Evolutionary conservation across 371 early-diverging fungal species (phyloP), one percentile per base, ranked within the genome.

Genomic region (Choanephora cucurbitarum): DNA sequence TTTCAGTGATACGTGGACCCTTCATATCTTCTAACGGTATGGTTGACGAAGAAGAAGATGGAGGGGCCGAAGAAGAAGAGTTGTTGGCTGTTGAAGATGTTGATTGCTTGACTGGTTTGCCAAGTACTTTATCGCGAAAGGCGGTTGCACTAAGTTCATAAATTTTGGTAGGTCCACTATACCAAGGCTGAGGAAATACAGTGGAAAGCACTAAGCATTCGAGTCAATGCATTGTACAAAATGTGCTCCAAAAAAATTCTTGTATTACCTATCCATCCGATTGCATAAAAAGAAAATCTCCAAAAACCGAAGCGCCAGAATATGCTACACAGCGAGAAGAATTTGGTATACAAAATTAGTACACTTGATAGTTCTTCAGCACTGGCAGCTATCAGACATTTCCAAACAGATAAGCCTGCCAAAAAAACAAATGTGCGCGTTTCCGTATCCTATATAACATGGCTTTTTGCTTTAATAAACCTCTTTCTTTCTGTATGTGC

Each of bases 291-390:
- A n/a, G 58, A 23, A 34, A 75, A 47, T 31, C 67, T 52, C 65
- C 67, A 73, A 19, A 68, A 57, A 14, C 71, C 66, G 24, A 47
- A 57, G 31, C 72, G 56, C 63, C 68, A 72, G 50, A 68, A 75
- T 31, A 84, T 39, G 68, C 73, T 55, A 54, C 80, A 72, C 21
- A 80, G 41, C 17, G 72, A 49, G 57, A 77, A 67, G 44, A 81
- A 70, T 52, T 84, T 84, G 54, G 75, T 65, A 45, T 84, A 84
- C 52, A 84, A 64, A 2, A 80, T 73, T 9, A 84, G 9, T 1
- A 84, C 82, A 48, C 82, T 79, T 31, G 73, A 64, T 19, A 82
- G 67, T 52, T 84, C 85, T 62, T 84, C 85, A 11, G 80, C 80
- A 14, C 82, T 72, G 5, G 67, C 69, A 1, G 77, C 69, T 56